Conservation (phyloP, 495 filamentous ascomycete species). For the Penicillium coffeae region DNA sequence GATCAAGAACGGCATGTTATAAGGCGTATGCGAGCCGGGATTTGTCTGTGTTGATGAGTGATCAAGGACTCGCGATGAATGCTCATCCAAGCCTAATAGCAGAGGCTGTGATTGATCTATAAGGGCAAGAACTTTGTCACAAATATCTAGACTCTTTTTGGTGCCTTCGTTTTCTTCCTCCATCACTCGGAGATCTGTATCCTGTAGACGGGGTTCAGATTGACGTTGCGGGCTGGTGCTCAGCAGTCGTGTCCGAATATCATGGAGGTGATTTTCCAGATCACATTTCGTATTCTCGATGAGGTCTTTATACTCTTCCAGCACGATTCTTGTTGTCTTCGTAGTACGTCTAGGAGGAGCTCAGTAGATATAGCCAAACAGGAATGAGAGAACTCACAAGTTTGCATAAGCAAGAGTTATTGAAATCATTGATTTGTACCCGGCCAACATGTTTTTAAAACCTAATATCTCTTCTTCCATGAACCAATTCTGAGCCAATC, state of each 20-base stretch:
- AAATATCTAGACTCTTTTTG: conserved; percentile 1
- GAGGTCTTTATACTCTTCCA: conserved; percentile 26
- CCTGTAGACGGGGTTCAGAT: too few species aligned
- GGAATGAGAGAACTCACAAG: too few species aligned
- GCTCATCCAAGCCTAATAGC: background rate
- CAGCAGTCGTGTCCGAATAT: too few species aligned
- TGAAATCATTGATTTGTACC: conserved; percentile 31
- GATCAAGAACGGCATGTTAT: too few species aligned
- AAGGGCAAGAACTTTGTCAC: background rate
- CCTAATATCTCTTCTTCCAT: conserved; percentile 26
- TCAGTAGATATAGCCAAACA: conserved; percentile 11
- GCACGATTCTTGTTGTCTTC: background rate
- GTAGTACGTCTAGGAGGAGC: background rate
- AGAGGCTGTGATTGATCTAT: background rate
- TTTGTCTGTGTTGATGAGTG: background rate
- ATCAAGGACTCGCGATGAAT: background rate
- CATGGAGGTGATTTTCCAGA: too few species aligned
- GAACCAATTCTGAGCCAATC: too few species aligned
- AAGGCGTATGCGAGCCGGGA: too few species aligned
- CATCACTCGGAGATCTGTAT: background rate
- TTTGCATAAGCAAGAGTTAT: conserved; percentile 24
- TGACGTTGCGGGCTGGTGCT: too few species aligned
- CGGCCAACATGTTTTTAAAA: conserved; percentile 21
- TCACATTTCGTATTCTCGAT: conserved; percentile 28
- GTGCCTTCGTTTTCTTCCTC: conserved; percentile 6